phyloP scores from a whole-genome alignment of 2,329 filamentous ascomycete genomes.

The Monilinia vaccinii-corymbosi region DNA sequence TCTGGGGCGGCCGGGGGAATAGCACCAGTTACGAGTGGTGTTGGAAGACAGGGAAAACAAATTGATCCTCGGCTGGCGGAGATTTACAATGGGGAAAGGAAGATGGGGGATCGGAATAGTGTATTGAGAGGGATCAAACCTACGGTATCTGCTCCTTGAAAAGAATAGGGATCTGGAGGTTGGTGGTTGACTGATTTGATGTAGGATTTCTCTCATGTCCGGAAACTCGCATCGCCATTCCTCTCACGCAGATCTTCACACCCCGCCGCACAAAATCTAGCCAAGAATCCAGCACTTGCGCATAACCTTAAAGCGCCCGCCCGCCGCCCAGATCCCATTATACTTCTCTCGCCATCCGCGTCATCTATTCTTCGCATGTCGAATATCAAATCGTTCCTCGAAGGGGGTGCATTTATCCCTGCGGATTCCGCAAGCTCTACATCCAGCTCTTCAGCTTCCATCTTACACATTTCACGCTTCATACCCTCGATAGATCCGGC shows the following conservation, averaged over 20 bases:
- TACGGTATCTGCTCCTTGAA: conserved; percentile 48
- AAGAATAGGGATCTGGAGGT: neutral
- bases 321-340: conserved; percentile 70
- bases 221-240: conserved; percentile 74
- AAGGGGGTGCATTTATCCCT: conserved; percentile 71
- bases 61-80: conserved; percentile 74
- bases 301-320: conserved; percentile 44
- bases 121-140: conserved; percentile 80
- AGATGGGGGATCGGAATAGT: conserved; percentile 87
- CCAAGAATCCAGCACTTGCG: conserved; percentile 39
- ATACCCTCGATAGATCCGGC: conserved; percentile 62
- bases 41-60: conserved; percentile 52
- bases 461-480: conserved; percentile 75
- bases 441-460: conserved; percentile 59
- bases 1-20: conserved; percentile 35
- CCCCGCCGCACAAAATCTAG: conserved; percentile 29
- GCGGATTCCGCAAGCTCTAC: conserved; percentile 54
- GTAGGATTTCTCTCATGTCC: conserved; percentile 89
- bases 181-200: neutral
- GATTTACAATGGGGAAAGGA: conserved; percentile 86
- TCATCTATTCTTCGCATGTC: conserved; percentile 91
- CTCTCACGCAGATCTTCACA: conserved; percentile 50
- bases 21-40: conserved; percentile 32
- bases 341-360: conserved; percentile 90
- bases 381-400: conserved; percentile 91